Evolutionary conservation across 2,329 filamentous ascomycete genomes (phyloP).

Genomic region (Ophiostoma sp.): DNA sequence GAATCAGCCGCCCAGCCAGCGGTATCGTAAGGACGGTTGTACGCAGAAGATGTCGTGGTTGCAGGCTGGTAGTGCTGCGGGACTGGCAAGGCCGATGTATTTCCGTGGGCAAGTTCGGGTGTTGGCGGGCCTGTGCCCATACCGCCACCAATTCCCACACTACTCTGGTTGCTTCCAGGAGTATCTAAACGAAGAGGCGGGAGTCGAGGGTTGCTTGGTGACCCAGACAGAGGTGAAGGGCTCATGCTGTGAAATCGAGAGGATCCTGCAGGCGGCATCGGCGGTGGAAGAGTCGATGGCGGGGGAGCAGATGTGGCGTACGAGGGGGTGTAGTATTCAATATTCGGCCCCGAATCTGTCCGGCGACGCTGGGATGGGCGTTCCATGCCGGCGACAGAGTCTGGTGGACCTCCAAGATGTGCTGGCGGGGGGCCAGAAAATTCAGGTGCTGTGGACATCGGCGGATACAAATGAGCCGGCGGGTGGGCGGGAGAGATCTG

Average conservation of each 20-base stretch:
- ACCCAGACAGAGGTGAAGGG: conserved; percentile 26
- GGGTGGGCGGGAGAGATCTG: not conserved
- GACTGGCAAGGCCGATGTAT: conserved; percentile 13
- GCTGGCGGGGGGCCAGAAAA: conserved; percentile 30
- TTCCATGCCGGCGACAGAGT: conserved; percentile 28
- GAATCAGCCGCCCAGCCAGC: conserved; percentile 27
- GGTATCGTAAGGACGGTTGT: conserved; percentile 32
- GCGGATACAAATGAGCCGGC: conserved; percentile 21
- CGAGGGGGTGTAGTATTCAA: conserved; percentile 21
- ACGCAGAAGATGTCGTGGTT: not conserved
- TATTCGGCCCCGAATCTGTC: conserved; percentile 26
- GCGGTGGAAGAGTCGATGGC: conserved; percentile 15
- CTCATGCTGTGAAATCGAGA: conserved; percentile 25
- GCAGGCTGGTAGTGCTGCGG: conserved; percentile 17
- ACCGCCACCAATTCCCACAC: conserved; percentile 30
- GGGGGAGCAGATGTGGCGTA: conserved; percentile 11
- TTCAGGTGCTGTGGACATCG: conserved; percentile 8
- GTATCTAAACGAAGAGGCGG: conserved; percentile 27
- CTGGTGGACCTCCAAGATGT: conserved; percentile 29
- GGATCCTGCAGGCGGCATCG: not conserved
- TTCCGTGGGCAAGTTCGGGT: conserved; percentile 20
- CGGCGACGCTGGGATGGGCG: conserved; percentile 28
- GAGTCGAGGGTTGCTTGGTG: conserved; percentile 25
- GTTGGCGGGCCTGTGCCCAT: conserved; percentile 28
- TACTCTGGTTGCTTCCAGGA: conserved; percentile 35